A percentile compares a stretch with the other conserved stretches of the same genome.
These are phyloP conservation scores for Chaetomium cochliodes DNA, from an alignment of 495 filamentous ascomycete species.

Conservation along the genomic window DNA sequence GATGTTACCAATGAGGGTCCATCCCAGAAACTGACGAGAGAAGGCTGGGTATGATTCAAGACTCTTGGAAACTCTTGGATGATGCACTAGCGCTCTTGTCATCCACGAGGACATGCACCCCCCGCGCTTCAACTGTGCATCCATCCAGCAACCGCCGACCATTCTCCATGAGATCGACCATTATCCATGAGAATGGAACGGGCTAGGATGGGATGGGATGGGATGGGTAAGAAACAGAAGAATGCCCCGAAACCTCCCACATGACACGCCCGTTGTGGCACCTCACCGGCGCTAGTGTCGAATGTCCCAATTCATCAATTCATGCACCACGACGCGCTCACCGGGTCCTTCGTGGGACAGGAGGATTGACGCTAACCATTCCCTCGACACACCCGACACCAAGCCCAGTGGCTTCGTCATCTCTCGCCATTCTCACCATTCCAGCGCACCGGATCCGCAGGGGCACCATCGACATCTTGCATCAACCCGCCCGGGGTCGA, in stretches of 20 bases:
- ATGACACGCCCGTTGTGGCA: slow-evolving; percentile 11
- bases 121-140: neutral
- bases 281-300: neutral
- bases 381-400: neutral
- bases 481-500: neutral
- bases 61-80: neutral
- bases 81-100: slow-evolving; percentile 4
- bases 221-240: neutral
- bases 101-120: slow-evolving; percentile 9
- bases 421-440: neutral
- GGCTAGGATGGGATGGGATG: no score
- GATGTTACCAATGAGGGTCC: neutral
- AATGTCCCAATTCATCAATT: neutral
- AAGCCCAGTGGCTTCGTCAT: neutral
- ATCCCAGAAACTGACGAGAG: neutral
- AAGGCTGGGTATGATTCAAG: neutral
- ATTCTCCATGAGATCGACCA: no score
- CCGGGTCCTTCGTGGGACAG: slow-evolving; percentile 8
- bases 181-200: no score
- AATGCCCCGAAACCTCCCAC: slow-evolving; percentile 6
- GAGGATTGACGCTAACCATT: slow-evolving; percentile 6
- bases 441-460: slow-evolving; percentile 8
- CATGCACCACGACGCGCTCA: slow-evolving; percentile 5
- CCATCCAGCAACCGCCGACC: neutral
- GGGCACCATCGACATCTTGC: slow-evolving; percentile 1